These are phyloP conservation scores for Candida sphagnicola DNA, from an alignment of 805 yeast genomes.

Conservation along the genomic window DNA sequence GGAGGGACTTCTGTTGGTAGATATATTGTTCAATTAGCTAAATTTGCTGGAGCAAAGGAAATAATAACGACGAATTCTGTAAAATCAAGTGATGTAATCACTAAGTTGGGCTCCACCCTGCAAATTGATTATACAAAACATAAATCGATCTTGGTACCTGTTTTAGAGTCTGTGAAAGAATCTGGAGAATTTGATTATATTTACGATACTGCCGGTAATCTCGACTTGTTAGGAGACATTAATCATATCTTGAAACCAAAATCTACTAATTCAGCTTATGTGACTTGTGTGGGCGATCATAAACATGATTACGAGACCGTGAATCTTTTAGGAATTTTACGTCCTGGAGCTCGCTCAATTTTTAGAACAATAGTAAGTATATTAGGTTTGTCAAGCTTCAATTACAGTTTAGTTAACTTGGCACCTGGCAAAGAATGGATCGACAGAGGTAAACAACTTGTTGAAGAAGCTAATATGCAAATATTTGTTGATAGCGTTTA, in stretches of 20 bases:
- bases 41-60: slow-evolving; percentile 37
- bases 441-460: slow-evolving; percentile 30
- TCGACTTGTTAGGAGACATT: slow-evolving; percentile 43
- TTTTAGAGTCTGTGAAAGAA: slow-evolving; percentile 29
- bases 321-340: background rate
- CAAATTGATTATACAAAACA: slow-evolving; percentile 54
- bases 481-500: slow-evolving; percentile 53
- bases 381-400: background rate
- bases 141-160: slow-evolving; percentile 24
- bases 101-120: slow-evolving; percentile 57
- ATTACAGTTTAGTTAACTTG: background rate
- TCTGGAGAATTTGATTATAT: slow-evolving; percentile 53
- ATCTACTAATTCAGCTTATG: slow-evolving; percentile 42
- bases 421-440: slow-evolving; percentile 11
- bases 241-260: slow-evolving; percentile 37
- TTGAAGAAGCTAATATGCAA: slow-evolving; percentile 41
- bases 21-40: slow-evolving; percentile 54
- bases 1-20: slow-evolving; percentile 71
- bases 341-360: background rate
- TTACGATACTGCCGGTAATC: slow-evolving; percentile 63
- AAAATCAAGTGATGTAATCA: slow-evolving; percentile 40
- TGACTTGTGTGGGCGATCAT: slow-evolving; percentile 58
- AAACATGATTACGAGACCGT: background rate
- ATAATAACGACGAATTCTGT: slow-evolving; percentile 58
- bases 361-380: background rate